Percentiles rank a stretch among this genome's conserved stretches.
Conservation (phyloP, 2,329 filamentous ascomycete genomes). For the Nigrograna mackinnonii region DNA sequence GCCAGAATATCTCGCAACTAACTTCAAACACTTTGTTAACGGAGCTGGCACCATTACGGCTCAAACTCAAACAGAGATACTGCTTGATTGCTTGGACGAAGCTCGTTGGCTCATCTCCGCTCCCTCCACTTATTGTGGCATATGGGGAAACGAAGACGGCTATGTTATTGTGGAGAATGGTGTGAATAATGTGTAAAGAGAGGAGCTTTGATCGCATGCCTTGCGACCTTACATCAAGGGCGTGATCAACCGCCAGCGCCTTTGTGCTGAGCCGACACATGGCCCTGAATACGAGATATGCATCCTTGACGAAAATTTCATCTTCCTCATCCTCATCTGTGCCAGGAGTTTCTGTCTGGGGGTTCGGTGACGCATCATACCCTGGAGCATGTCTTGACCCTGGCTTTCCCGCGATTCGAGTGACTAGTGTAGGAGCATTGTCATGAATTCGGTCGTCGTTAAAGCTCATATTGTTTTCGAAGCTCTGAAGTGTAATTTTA, state of each 20-base stretch:
- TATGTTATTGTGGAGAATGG: conserved; percentile 92
- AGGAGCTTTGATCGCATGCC: conserved; percentile 97
- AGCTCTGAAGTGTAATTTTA: conserved; percentile 70
- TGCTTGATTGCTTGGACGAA: conserved; percentile 97
- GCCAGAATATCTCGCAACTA: conserved; percentile 95
- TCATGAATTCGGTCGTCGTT: conserved; percentile 69
- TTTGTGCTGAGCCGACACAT: conserved; percentile 98
- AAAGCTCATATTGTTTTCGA: conserved; percentile 68
- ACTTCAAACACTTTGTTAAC: conserved; percentile 93
- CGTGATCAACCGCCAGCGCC: conserved; percentile 82
- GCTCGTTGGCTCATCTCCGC: conserved; percentile 81
- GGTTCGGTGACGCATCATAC: conserved; percentile 40
- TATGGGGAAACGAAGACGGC: conserved; percentile 87
- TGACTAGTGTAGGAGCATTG: conserved; percentile 69
- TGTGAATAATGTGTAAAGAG: conserved; percentile 93
- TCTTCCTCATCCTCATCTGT: conserved; percentile 76
- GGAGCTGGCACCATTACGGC: conserved; percentile 91
- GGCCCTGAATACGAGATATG: conserved; percentile 94
- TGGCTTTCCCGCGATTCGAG: conserved; percentile 55
- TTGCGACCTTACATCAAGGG: conserved; percentile 89
- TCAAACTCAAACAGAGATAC: conserved; percentile 93
- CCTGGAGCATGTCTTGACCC: conserved; percentile 51
- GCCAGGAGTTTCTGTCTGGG: conserved; percentile 49
- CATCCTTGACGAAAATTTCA: conserved; percentile 95
- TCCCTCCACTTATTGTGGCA: conserved; percentile 90